Evolutionary conservation across 495 filamentous ascomycete species (phyloP), one percentile per base, ranked within the genome.

Genomic region (Xylaria venustula): DNA sequence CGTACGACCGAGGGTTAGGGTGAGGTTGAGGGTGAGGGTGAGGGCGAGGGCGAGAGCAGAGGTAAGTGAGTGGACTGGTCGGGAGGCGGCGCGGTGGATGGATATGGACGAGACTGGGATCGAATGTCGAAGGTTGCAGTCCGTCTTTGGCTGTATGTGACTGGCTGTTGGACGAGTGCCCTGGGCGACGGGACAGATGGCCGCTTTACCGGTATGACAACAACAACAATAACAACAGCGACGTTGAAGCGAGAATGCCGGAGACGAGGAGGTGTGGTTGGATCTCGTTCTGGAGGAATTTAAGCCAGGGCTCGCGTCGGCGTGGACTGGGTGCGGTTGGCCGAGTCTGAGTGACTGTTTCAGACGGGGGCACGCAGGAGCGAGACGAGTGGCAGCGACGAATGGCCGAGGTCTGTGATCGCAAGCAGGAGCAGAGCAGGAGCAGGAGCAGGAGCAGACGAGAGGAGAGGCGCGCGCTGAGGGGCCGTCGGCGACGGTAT

Each of bases 271-370:
- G 37, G n/a, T 32, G 42, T 3, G 37, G 56, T 7, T 32, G 56
- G n/a, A 28, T 36, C 32, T 51, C 19, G 2, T 20, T 54, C 19
- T 5, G 34, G 46, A 50, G n/a, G 45, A 30, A 40, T 50, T 48
- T 34, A 51, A 19, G 46, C 19, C 42, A 41, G 46, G 44, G 23
- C 32, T 50, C 42, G 59, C 51, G 41, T 55, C 26, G 32, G 41
- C 34, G 37, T 37, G 28, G 30, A 42, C 41, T 41, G 26, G 37
- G 58, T 40, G 46, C 28, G 45, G 26, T 47, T 25, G 45, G 28
- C 44, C 34, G 23, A 58, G 45, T 58, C 55, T 30, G 34, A 42
- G 28, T 51, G 23, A 28, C 6, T 49, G 59, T 55, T 55, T 62
- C 44, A 55, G 50, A 49, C 37, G 54, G 41, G 34, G 48, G 37